phyloP scores from a whole-genome alignment of 768 basidiomycete genomes.

The Butyriboletus loyo region DNA sequence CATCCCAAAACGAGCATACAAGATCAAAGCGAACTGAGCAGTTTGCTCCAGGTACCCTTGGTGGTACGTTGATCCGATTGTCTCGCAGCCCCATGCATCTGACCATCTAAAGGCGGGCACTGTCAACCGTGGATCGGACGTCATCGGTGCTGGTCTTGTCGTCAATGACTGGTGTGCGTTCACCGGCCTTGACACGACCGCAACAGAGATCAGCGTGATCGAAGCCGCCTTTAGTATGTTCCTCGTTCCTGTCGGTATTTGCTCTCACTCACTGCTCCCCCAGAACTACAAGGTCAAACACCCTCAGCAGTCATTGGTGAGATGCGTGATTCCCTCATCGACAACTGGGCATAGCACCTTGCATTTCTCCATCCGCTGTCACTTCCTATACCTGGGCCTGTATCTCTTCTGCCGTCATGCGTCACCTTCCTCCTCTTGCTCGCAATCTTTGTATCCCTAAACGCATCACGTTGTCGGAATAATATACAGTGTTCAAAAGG shows the following conservation, averaged over 20 bases:
- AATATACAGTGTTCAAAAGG: constrained; percentile 9
- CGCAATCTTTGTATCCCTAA: constrained; percentile 19
- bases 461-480: constrained; percentile 15
- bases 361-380: background rate
- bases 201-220: constrained; percentile 97
- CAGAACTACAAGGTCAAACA: constrained; percentile 84
- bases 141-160: constrained; percentile 94
- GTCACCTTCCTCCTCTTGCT: constrained; percentile 5
- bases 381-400: constrained; percentile 6
- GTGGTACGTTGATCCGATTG: constrained; percentile 59
- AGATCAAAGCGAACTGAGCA: constrained; percentile 96
- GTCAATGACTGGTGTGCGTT: constrained; percentile 99
- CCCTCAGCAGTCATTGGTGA: constrained; percentile 81
- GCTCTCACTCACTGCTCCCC: constrained; percentile 4
- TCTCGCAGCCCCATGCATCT: background rate
- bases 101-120: constrained; percentile 74
- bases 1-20: constrained; percentile 97
- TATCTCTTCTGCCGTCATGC: background rate
- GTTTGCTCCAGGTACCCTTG: constrained; percentile 88
- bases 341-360: constrained; percentile 72
- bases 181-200: constrained; percentile 99
- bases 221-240: constrained; percentile 94
- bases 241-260: background rate
- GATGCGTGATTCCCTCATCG: constrained; percentile 89
- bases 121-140: constrained; percentile 97